Conservation (phyloP, 345 rosid genomes). For the Draba incana region DNA sequence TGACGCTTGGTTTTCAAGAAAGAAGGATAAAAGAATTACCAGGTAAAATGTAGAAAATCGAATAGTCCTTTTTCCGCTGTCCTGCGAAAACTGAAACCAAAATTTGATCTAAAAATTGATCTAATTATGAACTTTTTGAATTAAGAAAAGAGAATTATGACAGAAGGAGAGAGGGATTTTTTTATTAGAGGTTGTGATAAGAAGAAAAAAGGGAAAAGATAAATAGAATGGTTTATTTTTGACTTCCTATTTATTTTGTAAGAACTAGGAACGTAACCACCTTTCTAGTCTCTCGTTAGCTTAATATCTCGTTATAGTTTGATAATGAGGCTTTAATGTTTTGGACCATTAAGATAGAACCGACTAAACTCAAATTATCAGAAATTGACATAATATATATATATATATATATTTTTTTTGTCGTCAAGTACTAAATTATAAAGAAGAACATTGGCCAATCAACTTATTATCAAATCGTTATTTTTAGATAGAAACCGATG, state of each 20-base stretch:
- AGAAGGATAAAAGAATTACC: constrained; percentile 27
- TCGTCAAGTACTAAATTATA: no score
- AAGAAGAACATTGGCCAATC: no score
- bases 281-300: no score
- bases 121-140: constrained; percentile 5
- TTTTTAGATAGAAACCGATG: no score
- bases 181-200: constrained; percentile 19
- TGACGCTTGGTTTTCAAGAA: not conserved
- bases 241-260: constrained; percentile 11
- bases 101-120: constrained; percentile 6
- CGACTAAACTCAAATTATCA: not conserved
- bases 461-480: no score
- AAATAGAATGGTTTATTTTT: constrained; percentile 14
- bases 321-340: not conserved
- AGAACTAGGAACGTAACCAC: not conserved
- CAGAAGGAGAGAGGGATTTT: constrained; percentile 4
- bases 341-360: not conserved
- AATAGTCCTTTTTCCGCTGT: constrained; percentile 23
- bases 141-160: constrained; percentile 30
- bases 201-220: constrained; percentile 6
- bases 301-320: no score
- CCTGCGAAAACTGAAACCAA: constrained; percentile 28
- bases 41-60: constrained; percentile 8
- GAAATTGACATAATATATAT: no score
- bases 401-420: no score